These are phyloP conservation scores for Trichodelitschia bisporula DNA, from an alignment of 495 filamentous ascomycete genomes.

Conservation along the genomic window DNA sequence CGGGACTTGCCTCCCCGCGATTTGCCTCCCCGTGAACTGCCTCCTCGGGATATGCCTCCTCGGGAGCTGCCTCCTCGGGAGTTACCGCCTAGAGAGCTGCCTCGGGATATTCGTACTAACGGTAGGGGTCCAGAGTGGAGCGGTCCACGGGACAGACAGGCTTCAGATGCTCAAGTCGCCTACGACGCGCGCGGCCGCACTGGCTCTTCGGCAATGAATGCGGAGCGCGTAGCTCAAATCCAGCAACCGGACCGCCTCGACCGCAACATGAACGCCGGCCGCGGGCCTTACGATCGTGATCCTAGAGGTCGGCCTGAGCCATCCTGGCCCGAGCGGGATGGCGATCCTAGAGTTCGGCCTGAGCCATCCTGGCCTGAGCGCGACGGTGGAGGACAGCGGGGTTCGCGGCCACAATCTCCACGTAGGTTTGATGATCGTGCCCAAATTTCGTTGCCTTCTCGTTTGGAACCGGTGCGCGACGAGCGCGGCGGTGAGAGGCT, in stretches of 20 bases:
- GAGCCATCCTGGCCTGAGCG: constrained; percentile 11
- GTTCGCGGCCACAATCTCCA: constrained; percentile 25
- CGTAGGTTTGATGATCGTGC: constrained; percentile 19
- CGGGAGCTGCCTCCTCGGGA: background rate
- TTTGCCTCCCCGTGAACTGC: background rate
- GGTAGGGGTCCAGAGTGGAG: background rate
- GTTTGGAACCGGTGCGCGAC: constrained; percentile 16
- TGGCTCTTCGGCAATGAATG: constrained; percentile 21
- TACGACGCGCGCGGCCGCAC: background rate
- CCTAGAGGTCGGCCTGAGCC: constrained; percentile 5
- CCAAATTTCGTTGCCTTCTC: constrained; percentile 12
- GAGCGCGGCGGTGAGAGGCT: constrained; percentile 6
- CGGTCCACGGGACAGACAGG: background rate
- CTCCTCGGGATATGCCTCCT: background rate
- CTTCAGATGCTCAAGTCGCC: background rate
- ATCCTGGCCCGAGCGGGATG: constrained; percentile 3
- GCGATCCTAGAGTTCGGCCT: constrained; percentile 6
- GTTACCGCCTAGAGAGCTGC: background rate
- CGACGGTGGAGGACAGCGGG: constrained; percentile 22
- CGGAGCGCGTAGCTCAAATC: constrained; percentile 31
- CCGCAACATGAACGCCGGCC: background rate
- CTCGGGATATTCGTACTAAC: no score
- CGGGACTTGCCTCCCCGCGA: constrained; percentile 7
- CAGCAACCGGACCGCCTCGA: constrained; percentile 5
- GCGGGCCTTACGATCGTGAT: background rate